Evolutionary conservation across 768 basidiomycete genomes (phyloP), one percentile per base, ranked within the genome.

Genomic region (Amanita molliuscula): DNA sequence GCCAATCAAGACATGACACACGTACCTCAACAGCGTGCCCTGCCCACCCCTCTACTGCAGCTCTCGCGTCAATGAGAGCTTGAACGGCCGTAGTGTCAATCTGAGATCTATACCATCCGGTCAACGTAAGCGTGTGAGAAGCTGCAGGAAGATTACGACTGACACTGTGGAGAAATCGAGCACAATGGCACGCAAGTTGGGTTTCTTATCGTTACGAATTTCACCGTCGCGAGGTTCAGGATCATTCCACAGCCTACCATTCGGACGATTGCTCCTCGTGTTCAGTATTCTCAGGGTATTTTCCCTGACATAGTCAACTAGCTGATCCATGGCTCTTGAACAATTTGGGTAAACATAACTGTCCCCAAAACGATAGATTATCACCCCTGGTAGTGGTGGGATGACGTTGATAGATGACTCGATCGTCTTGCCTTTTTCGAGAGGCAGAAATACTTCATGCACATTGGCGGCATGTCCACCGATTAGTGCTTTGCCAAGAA

Each of bases 161-260:
- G 87, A 44, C 78, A 94, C 85, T 29, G 78, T 69, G 28, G 90
- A 82, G 60, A 98, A 91, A 63, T 99, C 96, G 16, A 98, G 71
- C 25, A 99, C 86, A 56, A 99, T 77, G 10, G 95, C 92, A 50
- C 82, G 82, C 41, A 98, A 69, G 18, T 70, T 61, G 0, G 94
- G 90, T 59, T 75, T 80, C 57, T 87, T 77, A 13, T 66, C 68
- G 42, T 58, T 65, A 53, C 72, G 76, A 35, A 5, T 37, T 18
- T 81, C 79, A 21, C 68, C 74, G 0, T 59, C 68, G 44, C 63
- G 58, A 16, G 88, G 87, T 23, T 90, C 89, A 8, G 88, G 82
- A 58, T 96, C 93, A 61, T 99, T 99, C 95, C 95, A 99, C 10
- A 89, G 77, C 37, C 93, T 79, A 62, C 95, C 91, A 53, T 75